Evolutionary conservation across 305 asterid genomes (phyloP), one percentile per base, ranked within the genome.

Genomic region (Fraxinus baroniana): DNA sequence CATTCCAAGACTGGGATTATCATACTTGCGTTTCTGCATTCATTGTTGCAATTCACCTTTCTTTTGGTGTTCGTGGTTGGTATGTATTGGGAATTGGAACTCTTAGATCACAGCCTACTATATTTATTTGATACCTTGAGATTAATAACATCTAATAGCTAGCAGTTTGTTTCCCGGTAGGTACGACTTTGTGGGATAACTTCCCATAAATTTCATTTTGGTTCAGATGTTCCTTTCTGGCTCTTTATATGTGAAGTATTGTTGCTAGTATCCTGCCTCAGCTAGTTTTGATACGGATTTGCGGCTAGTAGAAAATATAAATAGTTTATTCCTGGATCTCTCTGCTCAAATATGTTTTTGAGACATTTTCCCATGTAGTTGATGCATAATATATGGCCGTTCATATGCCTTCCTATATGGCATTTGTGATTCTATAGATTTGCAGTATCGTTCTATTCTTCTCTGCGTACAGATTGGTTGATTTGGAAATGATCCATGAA

Each of bases 391-490:
- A 79, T 79, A 66, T 57, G 77, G 24, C 75, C 74, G 82, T 77
- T 74, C 35, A 36, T 20, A 74, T 79, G 79, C 73, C 76, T 83
- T 83, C 85, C 81, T 85, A 79, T 83, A 78, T 86, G 84, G 78
- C 82, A 68, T 49, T 83, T 85, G 85, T 85, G 87, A 80, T 84
- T 86, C 74, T 82, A 84, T 83, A 80, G 86, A 81, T 74, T 62
- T 90, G 93, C 93, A 90, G 90, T 88, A 74, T 81, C 79, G 77
- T 81, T 83, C 86, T 76, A 49, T 49, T 49, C 20, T 49, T 49
- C 20, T 49, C 17, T 70, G 66, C 24, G 10, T 64, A 68, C 86
- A 73, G 80, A 83, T 49, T 77, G 49, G 84, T 80, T 80, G 70
- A 44, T 71, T 78, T 79, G 68, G 64, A 60, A 81, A 79, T 80